Evolutionary conservation across 164 flowering plant species (phyloP).

Genomic region (Aristolochia contorta): DNA sequence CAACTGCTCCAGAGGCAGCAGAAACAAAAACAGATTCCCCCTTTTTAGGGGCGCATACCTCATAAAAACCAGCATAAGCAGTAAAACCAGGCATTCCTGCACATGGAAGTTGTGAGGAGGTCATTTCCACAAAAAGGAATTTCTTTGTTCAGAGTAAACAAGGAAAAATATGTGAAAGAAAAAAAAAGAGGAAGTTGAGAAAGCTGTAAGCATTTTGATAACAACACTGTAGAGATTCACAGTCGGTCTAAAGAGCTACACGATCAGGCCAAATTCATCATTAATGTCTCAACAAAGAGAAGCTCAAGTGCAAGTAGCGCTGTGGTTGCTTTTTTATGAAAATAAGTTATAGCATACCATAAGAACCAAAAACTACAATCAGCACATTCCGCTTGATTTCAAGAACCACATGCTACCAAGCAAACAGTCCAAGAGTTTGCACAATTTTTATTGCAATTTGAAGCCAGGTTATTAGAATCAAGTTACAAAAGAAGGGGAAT

Average conservation of each 20-base stretch:
- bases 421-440: no score
- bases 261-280: not conserved
- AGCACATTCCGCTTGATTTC: no score
- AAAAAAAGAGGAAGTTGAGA: not conserved
- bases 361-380: no score
- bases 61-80: slow-evolving; percentile 71
- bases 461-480: no score
- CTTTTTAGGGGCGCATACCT: slow-evolving; percentile 53
- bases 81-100: slow-evolving; percentile 61
- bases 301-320: no score
- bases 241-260: not conserved
- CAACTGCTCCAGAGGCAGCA: slow-evolving; percentile 83
- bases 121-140: not conserved
- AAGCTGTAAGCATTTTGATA: not conserved
- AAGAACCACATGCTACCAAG: no score
- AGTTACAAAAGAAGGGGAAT: no score
- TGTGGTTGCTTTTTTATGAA: no score
- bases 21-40: slow-evolving; percentile 64
- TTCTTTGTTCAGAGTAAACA: no score
- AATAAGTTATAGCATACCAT: no score
- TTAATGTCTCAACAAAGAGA: not conserved
- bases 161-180: not conserved
- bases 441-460: no score
- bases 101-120: not conserved
- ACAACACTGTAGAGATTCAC: no score